These are phyloP conservation scores for Magnaporthiopsis poae DNA, from an alignment of 2,329 filamentous ascomycete species.

Conservation along the genomic window DNA sequence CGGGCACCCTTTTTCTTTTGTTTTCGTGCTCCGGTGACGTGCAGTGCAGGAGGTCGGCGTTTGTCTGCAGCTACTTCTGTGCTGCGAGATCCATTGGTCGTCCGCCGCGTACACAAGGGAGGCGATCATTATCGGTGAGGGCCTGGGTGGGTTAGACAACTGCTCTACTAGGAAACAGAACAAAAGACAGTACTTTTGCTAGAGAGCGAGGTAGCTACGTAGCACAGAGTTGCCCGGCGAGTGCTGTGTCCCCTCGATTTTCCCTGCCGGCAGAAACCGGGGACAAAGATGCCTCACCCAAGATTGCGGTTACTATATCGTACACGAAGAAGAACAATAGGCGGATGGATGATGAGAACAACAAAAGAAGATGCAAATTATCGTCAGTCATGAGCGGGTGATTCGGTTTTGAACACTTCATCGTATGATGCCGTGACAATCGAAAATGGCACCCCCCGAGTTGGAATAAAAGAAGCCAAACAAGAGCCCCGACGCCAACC, in stretches of 20 bases:
- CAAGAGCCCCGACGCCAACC: not conserved
- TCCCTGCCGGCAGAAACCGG: not conserved
- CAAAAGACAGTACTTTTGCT: not conserved
- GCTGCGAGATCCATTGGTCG: not conserved
- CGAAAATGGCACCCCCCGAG: not conserved
- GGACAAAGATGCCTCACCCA: not conserved
- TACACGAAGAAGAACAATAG: not conserved
- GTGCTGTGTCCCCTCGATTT: not conserved
- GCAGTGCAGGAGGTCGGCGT: no score
- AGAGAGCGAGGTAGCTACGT: not conserved
- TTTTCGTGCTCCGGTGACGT: not conserved
- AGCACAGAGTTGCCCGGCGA: not conserved
- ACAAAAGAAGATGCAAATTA: not conserved
- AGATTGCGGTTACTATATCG: not conserved
- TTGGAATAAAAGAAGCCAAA: not conserved
- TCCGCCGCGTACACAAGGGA: not conserved
- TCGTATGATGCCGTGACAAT: not conserved
- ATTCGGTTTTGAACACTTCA: not conserved
- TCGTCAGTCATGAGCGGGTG: not conserved
- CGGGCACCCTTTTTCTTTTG: not conserved
- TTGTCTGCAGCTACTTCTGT: not conserved
- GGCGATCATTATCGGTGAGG: no score
- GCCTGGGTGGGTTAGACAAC: not conserved
- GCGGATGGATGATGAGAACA: not conserved
- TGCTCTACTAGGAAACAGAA: not conserved